Conservation (phyloP, 331 rosid species). For the Dryas integrifolia region DNA sequence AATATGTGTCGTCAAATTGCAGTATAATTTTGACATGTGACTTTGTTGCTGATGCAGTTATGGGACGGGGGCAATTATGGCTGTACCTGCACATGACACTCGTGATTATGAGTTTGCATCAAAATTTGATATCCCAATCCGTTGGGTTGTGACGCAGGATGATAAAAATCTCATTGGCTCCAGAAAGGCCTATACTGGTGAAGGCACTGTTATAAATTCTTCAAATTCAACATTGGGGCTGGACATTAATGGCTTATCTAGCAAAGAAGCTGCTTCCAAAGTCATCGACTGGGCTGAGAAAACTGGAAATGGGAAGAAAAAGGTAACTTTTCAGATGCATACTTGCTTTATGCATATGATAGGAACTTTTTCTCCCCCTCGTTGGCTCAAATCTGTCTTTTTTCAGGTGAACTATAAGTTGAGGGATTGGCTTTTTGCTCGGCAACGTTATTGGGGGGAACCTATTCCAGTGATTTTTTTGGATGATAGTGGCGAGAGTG, state of each 20-base stretch:
- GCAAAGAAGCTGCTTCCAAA: constrained; percentile 69
- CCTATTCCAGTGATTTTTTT: constrained; percentile 91
- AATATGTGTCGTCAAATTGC: not conserved
- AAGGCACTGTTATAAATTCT: constrained; percentile 66
- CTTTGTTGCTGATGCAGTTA: constrained; percentile 56
- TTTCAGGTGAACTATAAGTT: constrained; percentile 84
- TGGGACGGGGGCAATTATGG: constrained; percentile 97
- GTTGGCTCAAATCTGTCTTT: constrained; percentile 21
- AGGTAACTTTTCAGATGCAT: constrained; percentile 46
- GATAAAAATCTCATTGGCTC: constrained; percentile 42
- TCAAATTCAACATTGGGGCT: constrained; percentile 53
- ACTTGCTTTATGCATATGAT: constrained; percentile 12
- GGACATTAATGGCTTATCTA: constrained; percentile 72
- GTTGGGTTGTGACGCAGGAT: constrained; percentile 66
- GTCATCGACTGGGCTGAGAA: constrained; percentile 87
- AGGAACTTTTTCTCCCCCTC: constrained; percentile 14
- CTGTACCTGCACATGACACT: constrained; percentile 92
- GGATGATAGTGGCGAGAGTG: constrained; percentile 65
- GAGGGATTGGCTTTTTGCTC: constrained; percentile 99
- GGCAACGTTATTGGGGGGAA: constrained; percentile 99
- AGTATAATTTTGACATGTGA: constrained; percentile 12
- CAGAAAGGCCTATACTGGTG: constrained; percentile 71
- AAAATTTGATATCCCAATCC: constrained; percentile 62
- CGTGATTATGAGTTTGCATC: constrained; percentile 89
- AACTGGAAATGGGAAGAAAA: constrained; percentile 78